These are phyloP conservation scores for Cyamopsis tetragonoloba DNA, from an alignment of 306 rosid species.

Conservation along the genomic window DNA sequence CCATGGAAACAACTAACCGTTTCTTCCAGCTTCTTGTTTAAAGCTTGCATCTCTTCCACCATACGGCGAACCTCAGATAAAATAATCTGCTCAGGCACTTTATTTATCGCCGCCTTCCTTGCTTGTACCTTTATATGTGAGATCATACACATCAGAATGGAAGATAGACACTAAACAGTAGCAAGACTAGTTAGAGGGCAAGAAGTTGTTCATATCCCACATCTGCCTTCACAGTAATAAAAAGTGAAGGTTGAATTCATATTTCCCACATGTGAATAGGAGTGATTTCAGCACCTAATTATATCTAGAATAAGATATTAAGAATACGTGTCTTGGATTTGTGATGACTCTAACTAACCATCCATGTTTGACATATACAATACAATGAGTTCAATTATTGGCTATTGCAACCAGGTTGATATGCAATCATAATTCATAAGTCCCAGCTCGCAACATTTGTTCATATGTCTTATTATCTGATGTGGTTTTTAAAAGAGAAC, in stretches of 20 bases:
- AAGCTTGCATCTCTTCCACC: slow-evolving; percentile 84
- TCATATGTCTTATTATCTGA: not conserved
- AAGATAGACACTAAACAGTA: slow-evolving; percentile 8
- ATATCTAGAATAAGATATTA: slow-evolving; percentile 9
- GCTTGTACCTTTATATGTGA: slow-evolving; percentile 52
- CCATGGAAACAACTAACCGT: slow-evolving; percentile 53
- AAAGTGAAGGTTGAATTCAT: not conserved
- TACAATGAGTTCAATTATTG: slow-evolving; percentile 9
- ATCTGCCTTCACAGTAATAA: not conserved
- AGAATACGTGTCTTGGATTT: not conserved
- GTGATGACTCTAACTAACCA: not conserved
- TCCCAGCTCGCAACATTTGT: not conserved
- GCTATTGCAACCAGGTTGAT: slow-evolving; percentile 1
- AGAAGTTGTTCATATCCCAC: not conserved
- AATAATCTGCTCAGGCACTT: slow-evolving; percentile 80
- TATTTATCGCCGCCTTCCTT: slow-evolving; percentile 66
- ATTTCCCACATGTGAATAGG: not conserved
- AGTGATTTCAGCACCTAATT: too few species aligned
- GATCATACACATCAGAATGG: slow-evolving; percentile 23
- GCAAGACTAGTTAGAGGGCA: not conserved
- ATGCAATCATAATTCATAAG: slow-evolving; percentile 17
- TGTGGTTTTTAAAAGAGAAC: slow-evolving; percentile 4
- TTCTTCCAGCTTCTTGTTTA: slow-evolving; percentile 81
- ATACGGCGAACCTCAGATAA: slow-evolving; percentile 79
- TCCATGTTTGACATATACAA: not conserved